Evolutionary conservation across 352 stramenopile species (phyloP).

Genomic region (Pythium folliculosum): DNA sequence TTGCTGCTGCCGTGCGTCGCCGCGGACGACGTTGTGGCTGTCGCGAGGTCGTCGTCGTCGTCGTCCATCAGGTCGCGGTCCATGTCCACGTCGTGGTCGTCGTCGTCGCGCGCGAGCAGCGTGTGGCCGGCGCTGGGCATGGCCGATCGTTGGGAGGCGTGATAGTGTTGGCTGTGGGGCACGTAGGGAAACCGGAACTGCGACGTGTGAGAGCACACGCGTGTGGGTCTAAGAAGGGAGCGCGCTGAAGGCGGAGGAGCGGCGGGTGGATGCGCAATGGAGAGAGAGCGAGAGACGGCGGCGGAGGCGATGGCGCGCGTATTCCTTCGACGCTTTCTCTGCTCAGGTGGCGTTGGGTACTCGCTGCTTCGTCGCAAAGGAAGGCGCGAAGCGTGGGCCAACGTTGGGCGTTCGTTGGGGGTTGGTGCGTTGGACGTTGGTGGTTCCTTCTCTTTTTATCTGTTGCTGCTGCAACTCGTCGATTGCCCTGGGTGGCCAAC

Average conservation of each 20-base stretch:
- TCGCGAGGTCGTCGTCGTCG: conserved; percentile 9
- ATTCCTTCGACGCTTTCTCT: conserved; percentile 8
- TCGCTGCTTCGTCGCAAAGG: conserved; percentile 9
- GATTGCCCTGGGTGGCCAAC: neutral
- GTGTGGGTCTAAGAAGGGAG: neutral
- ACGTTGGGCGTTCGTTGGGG: neutral
- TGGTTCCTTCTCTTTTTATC: conserved; percentile 15
- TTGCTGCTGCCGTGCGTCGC: conserved; percentile 29
- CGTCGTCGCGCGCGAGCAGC: neutral
- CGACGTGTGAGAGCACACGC: conserved; percentile 17
- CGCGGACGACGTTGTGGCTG: neutral
- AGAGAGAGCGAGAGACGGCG: neutral
- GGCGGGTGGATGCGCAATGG: neutral
- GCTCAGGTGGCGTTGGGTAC: too few species aligned
- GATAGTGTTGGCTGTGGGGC: neutral
- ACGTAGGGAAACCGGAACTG: conserved; percentile 15
- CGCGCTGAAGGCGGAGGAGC: too few species aligned
- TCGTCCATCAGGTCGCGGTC: conserved; percentile 17
- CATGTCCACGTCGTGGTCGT: conserved; percentile 9
- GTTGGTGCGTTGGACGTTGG: conserved; percentile 11
- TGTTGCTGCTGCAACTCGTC: neutral
- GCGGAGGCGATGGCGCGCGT: neutral
- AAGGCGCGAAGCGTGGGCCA: neutral
- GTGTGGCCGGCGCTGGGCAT: conserved; percentile 3
- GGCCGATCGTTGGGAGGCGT: neutral